A percentile compares a stretch with the other conserved stretches of the same genome.
These are phyloP conservation scores for Aspergillus coremiiformis DNA, from an alignment of 495 filamentous ascomycete genomes.

Conservation along the genomic window DNA sequence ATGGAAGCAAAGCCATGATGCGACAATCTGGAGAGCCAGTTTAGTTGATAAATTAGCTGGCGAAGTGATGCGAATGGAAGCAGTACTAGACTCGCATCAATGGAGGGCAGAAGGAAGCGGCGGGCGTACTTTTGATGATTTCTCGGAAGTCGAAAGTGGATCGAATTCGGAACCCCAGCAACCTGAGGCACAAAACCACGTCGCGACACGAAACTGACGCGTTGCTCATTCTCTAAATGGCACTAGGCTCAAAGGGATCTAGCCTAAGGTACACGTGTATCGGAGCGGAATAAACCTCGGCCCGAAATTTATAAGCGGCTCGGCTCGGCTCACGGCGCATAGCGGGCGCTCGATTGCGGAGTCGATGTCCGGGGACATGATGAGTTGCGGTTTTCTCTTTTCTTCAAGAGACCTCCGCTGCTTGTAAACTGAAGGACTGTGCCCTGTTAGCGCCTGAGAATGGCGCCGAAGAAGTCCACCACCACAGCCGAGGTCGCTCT, in stretches of 20 bases:
- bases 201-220: constrained; percentile 25
- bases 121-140: constrained; percentile 2
- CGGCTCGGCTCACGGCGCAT: constrained; percentile 19
- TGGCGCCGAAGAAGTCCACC: constrained; percentile 63
- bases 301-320: constrained; percentile 14
- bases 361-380: constrained; percentile 26
- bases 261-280: constrained; percentile 13
- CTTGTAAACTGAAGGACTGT: constrained; percentile 1
- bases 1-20: constrained; percentile 74
- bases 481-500: constrained; percentile 71
- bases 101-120: constrained; percentile 5
- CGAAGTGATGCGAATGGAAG: constrained; percentile 15
- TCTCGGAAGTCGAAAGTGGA: constrained; percentile 2
- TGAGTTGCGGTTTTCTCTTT: constrained; percentile 14
- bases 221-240: constrained; percentile 7
- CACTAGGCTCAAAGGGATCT: constrained; percentile 8
- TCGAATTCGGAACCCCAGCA: constrained; percentile 1
- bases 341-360: constrained; percentile 20
- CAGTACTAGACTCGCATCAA: constrained; percentile 5
- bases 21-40: constrained; percentile 9
- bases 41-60: constrained; percentile 14
- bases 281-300: constrained; percentile 30
- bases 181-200: constrained; percentile 19
- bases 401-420: constrained; percentile 1
- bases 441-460: constrained; percentile 25